A percentile compares a stretch with the other conserved stretches of the same genome.
phyloP scores from a whole-genome alignment of 352 stramenopile genomes.

The Pythium periplocum region DNA sequence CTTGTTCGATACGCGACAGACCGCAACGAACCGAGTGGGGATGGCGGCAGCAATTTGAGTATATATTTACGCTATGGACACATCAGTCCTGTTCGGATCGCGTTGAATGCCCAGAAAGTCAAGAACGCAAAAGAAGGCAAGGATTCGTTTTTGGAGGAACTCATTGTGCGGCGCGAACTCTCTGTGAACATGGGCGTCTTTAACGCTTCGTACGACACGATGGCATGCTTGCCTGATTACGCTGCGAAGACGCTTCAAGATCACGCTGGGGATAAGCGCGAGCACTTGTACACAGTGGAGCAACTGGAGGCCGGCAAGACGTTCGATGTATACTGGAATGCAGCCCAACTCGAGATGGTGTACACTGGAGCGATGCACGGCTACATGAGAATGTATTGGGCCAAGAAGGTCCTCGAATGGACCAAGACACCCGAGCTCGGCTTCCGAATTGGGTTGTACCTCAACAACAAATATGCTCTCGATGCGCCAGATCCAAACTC shows the following conservation, averaged over 20 bases:
- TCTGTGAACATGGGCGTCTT: constrained; percentile 97
- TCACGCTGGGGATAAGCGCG: constrained; percentile 84
- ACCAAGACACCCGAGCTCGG: constrained; percentile 88
- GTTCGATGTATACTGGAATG: constrained; percentile 98
- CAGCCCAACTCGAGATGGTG: constrained; percentile 95
- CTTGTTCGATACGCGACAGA: constrained; percentile 59
- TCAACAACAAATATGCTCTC: constrained; percentile 99
- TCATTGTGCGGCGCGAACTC: constrained; percentile 95
- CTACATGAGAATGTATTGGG: constrained; percentile 99
- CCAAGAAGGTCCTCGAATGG: constrained; percentile 99
- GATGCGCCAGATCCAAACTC: constrained; percentile 97
- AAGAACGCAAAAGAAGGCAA: constrained; percentile 80
- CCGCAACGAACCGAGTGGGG: constrained; percentile 95
- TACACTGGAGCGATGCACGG: constrained; percentile 90
- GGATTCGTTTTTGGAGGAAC: constrained; percentile 96
- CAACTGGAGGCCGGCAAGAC: constrained; percentile 92
- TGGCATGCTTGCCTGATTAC: constrained; percentile 87
- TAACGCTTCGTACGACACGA: constrained; percentile 92
- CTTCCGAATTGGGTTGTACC: constrained; percentile 89
- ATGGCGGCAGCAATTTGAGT: constrained; percentile 89
- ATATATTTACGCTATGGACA: constrained; percentile 94
- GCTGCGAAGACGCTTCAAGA: constrained; percentile 89
- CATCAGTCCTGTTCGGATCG: constrained; percentile 65
- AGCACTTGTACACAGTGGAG: constrained; percentile 89
- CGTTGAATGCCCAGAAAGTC: constrained; percentile 47